Evolutionary conservation across 176 grass and related monocot species (phyloP), one percentile per base, ranked within the genome.

Genomic region (Aechmea fasciata): DNA sequence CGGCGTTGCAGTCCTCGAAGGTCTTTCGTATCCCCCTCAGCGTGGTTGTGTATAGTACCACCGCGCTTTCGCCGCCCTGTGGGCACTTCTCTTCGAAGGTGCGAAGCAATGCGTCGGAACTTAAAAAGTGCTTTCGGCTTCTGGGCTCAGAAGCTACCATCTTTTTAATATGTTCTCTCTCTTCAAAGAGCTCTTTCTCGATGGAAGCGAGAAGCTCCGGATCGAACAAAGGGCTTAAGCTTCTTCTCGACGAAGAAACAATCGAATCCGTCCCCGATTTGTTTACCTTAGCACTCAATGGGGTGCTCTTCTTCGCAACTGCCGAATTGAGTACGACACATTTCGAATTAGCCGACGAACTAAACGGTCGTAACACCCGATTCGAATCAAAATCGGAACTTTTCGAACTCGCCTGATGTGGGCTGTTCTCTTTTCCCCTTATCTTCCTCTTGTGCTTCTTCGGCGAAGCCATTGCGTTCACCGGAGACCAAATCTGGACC

Each of bases 21-120:
- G 92, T 96, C 72, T 85, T 76, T 15, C 88, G 80, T 75, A 96
- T 91, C 51, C 92, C 83, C 73, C 81, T 84, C 47, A 96, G 82
- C 1, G 92, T 91, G 51, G 88, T 96, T 50, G 92, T 96, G 88
- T 96, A 96, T 53, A 96, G 78, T 10, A 96, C 81, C 7, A 96
- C 81, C 0, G 81, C 66, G 63, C 84, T 85, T 15, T 83, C 78
- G 3, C 92, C 92, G 7, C 92, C 88, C 0, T 76, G 83, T 25
- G 92, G 92, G 64, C 83, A 89, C 63, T 76, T 91, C 11, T 78
- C 77, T 52, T 83, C 68, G 2, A 81, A 87, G 33, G 79, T 83
- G 7, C 76, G 86, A 33, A 88, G 82, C 76, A 91, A 69, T 14
- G 69, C 22, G 73, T 67, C 22, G 14, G 77, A 68, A 11, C 85